Conservation (phyloP, 176 grass and related monocot species). For the Aegilops sharonensis region DNA sequence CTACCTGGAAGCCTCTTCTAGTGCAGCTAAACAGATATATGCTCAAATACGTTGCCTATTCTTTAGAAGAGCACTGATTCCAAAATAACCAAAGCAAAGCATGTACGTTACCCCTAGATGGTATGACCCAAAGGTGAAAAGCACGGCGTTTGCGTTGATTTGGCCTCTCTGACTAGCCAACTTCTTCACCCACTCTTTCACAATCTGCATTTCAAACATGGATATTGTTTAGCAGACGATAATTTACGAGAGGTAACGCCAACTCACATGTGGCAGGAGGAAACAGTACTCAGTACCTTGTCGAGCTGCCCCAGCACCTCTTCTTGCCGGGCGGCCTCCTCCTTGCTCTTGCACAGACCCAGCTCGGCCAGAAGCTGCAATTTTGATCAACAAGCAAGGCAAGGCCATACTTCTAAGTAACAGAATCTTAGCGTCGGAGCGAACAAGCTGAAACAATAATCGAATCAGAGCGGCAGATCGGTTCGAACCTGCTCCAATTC, state of each 20-base stretch:
- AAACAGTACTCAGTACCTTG: conserved; percentile 46
- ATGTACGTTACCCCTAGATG: conserved; percentile 60
- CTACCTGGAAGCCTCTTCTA: background rate
- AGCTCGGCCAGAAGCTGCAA: conserved; percentile 58
- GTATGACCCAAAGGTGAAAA: conserved; percentile 94
- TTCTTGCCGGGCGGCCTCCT: conserved; percentile 58
- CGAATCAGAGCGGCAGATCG: background rate
- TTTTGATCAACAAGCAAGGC: background rate
- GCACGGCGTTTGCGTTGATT: conserved; percentile 68
- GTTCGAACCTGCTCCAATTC: conserved; percentile 54
- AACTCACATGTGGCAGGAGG: background rate
- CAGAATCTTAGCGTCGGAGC: background rate
- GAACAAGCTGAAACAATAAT: background rate
- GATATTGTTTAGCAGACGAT: background rate
- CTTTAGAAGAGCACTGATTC: background rate
- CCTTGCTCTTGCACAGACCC: conserved; percentile 52
- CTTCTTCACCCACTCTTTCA: conserved; percentile 80
- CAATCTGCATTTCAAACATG: conserved; percentile 42
- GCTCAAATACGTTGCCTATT: background rate
- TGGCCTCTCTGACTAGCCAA: conserved; percentile 81
- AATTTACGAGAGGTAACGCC: background rate
- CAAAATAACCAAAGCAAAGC: background rate
- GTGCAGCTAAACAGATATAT: background rate
- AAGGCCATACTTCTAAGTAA: background rate
- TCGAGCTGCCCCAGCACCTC: conserved; percentile 70